Evolutionary conservation across 2,329 filamentous ascomycete species (phyloP).

Genomic region (Diaporthe amygdali): DNA sequence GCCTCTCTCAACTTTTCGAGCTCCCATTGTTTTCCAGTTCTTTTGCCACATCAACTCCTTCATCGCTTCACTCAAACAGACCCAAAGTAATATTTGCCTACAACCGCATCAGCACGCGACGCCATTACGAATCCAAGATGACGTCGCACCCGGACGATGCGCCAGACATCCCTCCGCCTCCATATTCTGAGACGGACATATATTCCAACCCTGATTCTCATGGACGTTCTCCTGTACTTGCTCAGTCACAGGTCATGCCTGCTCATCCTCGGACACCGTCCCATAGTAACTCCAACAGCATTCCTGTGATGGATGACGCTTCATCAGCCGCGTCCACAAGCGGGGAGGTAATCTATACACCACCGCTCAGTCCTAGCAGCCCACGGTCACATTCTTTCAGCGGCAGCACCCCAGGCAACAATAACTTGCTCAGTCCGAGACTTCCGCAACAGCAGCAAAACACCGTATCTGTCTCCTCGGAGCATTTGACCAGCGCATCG

Average conservation of each 20-base stretch:
- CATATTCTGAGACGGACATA: constrained; percentile 63
- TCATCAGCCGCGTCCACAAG: constrained; percentile 47
- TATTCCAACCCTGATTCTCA: constrained; percentile 48
- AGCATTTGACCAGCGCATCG: constrained; percentile 36
- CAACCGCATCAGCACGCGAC: not conserved
- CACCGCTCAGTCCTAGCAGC: constrained; percentile 52
- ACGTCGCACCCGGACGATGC: constrained; percentile 36
- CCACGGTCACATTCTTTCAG: constrained; percentile 27
- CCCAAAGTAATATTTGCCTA: not conserved
- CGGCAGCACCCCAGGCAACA: not conserved
- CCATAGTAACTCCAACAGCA: constrained; percentile 38
- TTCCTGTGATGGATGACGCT: constrained; percentile 36
- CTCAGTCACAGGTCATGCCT: constrained; percentile 30
- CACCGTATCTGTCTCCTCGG: constrained; percentile 31
- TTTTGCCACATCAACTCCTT: not conserved
- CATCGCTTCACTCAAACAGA: not conserved
- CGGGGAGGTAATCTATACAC: constrained; percentile 55
- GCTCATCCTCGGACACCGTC: constrained; percentile 32
- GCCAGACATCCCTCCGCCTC: constrained; percentile 54
- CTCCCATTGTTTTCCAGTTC: not conserved
- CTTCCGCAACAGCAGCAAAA: constrained; percentile 27
- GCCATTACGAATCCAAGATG: constrained; percentile 28
- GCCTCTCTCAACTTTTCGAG: not conserved
- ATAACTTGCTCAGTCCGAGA: constrained; percentile 12
- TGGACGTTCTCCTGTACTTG: constrained; percentile 24